phyloP scores from a whole-genome alignment of 805 yeast genomes.

The Metschnikowia kofuensis region DNA sequence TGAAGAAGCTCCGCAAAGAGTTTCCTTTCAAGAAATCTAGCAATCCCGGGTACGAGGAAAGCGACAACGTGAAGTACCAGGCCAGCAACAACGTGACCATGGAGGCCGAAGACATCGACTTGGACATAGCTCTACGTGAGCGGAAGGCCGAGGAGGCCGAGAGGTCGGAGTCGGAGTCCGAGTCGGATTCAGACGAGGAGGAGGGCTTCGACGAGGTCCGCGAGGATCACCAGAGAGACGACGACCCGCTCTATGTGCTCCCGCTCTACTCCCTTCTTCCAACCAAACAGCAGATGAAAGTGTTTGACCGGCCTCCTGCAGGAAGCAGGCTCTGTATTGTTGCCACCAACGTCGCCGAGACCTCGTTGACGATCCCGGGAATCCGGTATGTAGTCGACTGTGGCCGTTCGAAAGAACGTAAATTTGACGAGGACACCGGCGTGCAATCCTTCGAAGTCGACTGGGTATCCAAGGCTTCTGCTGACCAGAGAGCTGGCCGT shows the following conservation, averaged over 20 bases:
- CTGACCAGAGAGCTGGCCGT: slow-evolving; percentile 93
- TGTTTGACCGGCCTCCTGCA: slow-evolving; percentile 79
- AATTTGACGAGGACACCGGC: slow-evolving; percentile 76
- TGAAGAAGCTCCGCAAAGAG: slow-evolving; percentile 61
- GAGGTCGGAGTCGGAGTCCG: slow-evolving; percentile 39
- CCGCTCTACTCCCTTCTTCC: slow-evolving; percentile 93
- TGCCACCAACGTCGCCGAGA: slow-evolving; percentile 97
- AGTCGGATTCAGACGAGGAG: slow-evolving; percentile 52
- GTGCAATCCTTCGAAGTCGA: slow-evolving; percentile 89
- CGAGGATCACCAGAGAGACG: slow-evolving; percentile 66
- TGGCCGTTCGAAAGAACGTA: slow-evolving; percentile 90
- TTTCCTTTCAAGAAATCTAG: slow-evolving; percentile 50
- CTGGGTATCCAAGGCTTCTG: slow-evolving; percentile 94
- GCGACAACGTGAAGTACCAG: slow-evolving; percentile 37
- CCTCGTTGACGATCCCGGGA: slow-evolving; percentile 94
- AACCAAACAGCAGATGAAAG: slow-evolving; percentile 92
- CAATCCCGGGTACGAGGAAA: slow-evolving; percentile 16
- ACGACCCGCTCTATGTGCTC: slow-evolving; percentile 82
- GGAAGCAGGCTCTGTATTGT: slow-evolving; percentile 88
- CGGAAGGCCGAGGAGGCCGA: slow-evolving; percentile 35
- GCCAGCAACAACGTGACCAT: slow-evolving; percentile 61
- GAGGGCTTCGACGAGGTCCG: slow-evolving; percentile 71
- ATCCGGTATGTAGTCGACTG: slow-evolving; percentile 92
- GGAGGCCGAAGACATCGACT: slow-evolving; percentile 88
- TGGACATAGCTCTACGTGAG: slow-evolving; percentile 46